Evolutionary conservation across 2,329 filamentous ascomycete species (phyloP).

Genomic region (Apiospora malaysiana): DNA sequence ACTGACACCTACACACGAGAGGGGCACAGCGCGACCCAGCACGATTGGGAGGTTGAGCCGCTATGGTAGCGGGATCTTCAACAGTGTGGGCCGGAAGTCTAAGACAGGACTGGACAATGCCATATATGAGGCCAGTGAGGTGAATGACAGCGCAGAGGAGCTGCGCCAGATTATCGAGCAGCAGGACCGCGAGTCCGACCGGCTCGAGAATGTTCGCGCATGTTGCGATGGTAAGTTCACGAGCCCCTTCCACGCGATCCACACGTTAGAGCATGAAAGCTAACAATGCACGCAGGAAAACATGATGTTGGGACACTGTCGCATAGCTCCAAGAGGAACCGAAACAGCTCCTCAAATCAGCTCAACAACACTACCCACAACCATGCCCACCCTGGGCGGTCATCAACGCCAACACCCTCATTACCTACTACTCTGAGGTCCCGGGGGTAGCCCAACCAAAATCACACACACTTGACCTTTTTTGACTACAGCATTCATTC

Average conservation of each 20-base stretch:
- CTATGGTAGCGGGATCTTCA: slow-evolving; percentile 58
- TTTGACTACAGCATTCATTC: background rate
- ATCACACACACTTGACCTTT: background rate
- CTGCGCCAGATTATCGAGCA: slow-evolving; percentile 79
- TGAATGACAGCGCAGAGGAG: slow-evolving; percentile 83
- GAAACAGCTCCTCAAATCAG: slow-evolving; percentile 39
- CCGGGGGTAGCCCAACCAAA: background rate
- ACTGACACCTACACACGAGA: slow-evolving; percentile 57
- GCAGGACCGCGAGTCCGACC: slow-evolving; percentile 77
- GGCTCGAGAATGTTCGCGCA: slow-evolving; percentile 91
- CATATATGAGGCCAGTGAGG: slow-evolving; percentile 67
- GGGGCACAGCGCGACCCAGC: slow-evolving; percentile 43
- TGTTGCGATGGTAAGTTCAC: slow-evolving; percentile 88
- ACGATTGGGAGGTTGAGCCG: slow-evolving; percentile 65
- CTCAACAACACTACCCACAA: slow-evolving; percentile 38
- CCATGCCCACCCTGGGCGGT: slow-evolving; percentile 46
- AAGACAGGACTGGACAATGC: slow-evolving; percentile 48
- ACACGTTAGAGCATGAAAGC: slow-evolving; percentile 26
- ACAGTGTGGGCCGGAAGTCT: slow-evolving; percentile 59
- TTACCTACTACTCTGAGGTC: slow-evolving; percentile 35
- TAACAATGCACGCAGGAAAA: slow-evolving; percentile 59
- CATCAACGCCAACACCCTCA: slow-evolving; percentile 43
- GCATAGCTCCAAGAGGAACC: slow-evolving; percentile 52
- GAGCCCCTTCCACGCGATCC: slow-evolving; percentile 7
- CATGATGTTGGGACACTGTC: slow-evolving; percentile 72